These are phyloP conservation scores for Solanum paucissectum DNA, from an alignment of 257 asterid species.

Conservation along the genomic window DNA sequence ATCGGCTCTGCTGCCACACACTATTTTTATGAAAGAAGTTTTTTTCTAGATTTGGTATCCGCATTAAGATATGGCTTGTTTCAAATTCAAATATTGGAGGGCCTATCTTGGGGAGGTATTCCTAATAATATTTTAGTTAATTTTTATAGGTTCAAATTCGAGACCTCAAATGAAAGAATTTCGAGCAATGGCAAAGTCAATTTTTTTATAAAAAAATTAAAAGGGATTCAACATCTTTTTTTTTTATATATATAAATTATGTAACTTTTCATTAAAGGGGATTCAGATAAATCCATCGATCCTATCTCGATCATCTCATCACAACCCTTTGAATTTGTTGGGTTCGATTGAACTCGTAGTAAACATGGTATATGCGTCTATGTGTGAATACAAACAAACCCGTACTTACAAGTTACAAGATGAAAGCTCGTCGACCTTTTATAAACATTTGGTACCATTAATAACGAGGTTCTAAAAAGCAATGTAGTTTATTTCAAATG, in stretches of 20 bases:
- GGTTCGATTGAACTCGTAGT: too few relatives aligned
- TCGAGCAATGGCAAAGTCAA: too few relatives aligned
- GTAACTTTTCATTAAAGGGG: too few relatives aligned
- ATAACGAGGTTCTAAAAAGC: neutral
- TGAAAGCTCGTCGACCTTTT: neutral
- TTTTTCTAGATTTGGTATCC: neutral
- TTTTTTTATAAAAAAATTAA: too few relatives aligned
- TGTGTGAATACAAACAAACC: neutral
- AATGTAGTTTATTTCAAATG: neutral
- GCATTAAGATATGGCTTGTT: neutral
- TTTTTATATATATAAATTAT: too few relatives aligned
- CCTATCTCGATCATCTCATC: neutral
- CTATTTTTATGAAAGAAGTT: neutral
- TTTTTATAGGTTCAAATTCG: neutral
- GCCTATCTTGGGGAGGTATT: neutral
- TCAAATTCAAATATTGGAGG: too few relatives aligned
- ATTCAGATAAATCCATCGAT: too few relatives aligned
- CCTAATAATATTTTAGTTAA: too few relatives aligned
- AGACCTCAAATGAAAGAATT: neutral
- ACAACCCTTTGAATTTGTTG: too few relatives aligned
- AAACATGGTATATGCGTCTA: too few relatives aligned
- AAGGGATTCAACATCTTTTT: too few relatives aligned
- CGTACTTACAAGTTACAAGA: neutral
- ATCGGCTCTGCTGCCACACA: neutral
- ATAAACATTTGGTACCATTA: neutral